phyloP scores from a whole-genome alignment of 306 rosid species.

The Canavalia ensiformis region DNA sequence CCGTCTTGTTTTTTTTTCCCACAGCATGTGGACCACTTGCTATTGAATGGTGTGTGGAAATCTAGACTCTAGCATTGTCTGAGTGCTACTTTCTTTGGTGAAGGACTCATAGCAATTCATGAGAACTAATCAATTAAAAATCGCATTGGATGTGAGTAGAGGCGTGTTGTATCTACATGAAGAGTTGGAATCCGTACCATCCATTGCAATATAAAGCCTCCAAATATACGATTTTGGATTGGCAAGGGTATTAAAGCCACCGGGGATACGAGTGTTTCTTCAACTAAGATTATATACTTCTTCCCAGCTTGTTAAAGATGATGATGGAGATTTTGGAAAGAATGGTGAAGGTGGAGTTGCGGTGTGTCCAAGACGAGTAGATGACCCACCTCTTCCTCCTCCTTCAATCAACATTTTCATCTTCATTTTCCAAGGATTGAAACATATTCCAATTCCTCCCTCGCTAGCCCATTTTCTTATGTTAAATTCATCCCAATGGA shows the following conservation, averaged over 20 bases:
- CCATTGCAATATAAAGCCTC: constrained; percentile 57
- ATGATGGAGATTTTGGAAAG: constrained; percentile 44
- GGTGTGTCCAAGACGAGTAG: constrained; percentile 53
- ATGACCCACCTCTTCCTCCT: constrained; percentile 34
- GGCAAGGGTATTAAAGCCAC: constrained; percentile 41
- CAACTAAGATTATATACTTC: constrained; percentile 34
- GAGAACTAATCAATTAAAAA: constrained; percentile 33
- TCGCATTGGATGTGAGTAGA: constrained; percentile 49
- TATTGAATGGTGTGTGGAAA: neutral
- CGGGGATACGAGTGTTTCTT: constrained; percentile 36
- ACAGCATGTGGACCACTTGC: neutral
- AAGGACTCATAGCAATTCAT: neutral
- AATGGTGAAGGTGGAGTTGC: constrained; percentile 58
- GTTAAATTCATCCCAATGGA: too few species aligned
- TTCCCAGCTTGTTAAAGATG: constrained; percentile 36
- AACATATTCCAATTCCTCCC: constrained; percentile 55
- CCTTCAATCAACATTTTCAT: constrained; percentile 52
- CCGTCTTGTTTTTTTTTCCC: neutral
- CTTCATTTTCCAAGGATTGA: constrained; percentile 56
- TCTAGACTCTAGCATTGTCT: neutral
- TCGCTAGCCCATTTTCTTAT: constrained; percentile 6
- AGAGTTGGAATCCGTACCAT: constrained; percentile 48
- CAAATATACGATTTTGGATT: constrained; percentile 53
- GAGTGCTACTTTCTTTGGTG: neutral
- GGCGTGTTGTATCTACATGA: constrained; percentile 56